These are phyloP conservation scores for Colletotrichum simmondsii DNA, from an alignment of 2,329 filamentous ascomycete genomes.

Conservation along the genomic window DNA sequence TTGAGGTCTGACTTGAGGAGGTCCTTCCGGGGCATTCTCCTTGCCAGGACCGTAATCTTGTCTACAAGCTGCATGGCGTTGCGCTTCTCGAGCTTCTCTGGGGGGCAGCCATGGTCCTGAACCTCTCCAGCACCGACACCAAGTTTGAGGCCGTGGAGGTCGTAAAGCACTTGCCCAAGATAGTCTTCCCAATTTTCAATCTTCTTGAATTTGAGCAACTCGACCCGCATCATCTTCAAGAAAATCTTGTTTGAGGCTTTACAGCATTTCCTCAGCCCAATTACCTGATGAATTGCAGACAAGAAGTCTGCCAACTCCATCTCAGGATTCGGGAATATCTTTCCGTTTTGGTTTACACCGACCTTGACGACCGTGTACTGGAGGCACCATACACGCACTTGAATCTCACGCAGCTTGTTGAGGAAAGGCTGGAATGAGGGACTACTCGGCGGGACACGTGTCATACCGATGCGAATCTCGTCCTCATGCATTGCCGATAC, in stretches of 20 bases:
- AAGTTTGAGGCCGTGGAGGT: constrained; percentile 84
- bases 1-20: constrained; percentile 92
- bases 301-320: constrained; percentile 84
- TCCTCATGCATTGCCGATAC: constrained; percentile 86
- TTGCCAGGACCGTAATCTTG: constrained; percentile 83
- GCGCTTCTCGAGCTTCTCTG: constrained; percentile 81
- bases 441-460: constrained; percentile 67
- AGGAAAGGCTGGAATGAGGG: constrained; percentile 67
- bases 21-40: constrained; percentile 89
- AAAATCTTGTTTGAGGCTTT: constrained; percentile 88
- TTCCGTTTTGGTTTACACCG: constrained; percentile 73
- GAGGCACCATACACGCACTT: constrained; percentile 88
- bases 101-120: constrained; percentile 82
- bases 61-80: constrained; percentile 86
- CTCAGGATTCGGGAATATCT: constrained; percentile 72
- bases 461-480: constrained; percentile 81
- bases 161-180: constrained; percentile 84
- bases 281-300: constrained; percentile 82
- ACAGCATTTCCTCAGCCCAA: constrained; percentile 88
- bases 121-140: constrained; percentile 74
- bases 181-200: constrained; percentile 88
- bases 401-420: constrained; percentile 84
- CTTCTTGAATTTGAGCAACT: constrained; percentile 80
- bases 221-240: constrained; percentile 87
- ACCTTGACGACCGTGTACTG: constrained; percentile 85